These are phyloP conservation scores for Zygosaccharomyces bailii DNA, from an alignment of 805 yeast species.

Conservation along the genomic window DNA sequence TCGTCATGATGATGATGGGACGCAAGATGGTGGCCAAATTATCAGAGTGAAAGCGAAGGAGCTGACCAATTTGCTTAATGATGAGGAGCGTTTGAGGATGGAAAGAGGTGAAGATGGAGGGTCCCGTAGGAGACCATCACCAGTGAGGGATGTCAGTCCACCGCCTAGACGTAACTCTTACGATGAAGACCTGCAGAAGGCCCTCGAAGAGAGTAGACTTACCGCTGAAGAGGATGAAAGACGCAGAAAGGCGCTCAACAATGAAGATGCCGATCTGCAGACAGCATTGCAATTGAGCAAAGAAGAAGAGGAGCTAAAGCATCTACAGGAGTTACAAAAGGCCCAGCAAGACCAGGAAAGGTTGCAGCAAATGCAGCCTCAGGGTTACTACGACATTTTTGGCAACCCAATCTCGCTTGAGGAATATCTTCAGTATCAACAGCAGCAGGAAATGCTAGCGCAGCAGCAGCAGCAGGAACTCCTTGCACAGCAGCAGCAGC, in stretches of 20 bases:
- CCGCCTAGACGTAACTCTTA: constrained; percentile 40
- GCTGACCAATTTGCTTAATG: constrained; percentile 67
- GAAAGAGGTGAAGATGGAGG: constrained; percentile 54
- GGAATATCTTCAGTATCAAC: constrained; percentile 35
- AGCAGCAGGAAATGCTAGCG: constrained; percentile 29
- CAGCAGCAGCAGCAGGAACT: constrained; percentile 30
- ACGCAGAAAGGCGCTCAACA: constrained; percentile 39
- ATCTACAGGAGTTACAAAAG: constrained; percentile 26
- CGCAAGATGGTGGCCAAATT: constrained; percentile 80
- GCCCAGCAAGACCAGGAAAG: constrained; percentile 27
- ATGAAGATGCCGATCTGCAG: constrained; percentile 27
- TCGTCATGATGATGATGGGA: constrained; percentile 71
- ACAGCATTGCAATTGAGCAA: constrained; percentile 28
- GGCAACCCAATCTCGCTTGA: constrained; percentile 39
- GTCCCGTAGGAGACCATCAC: constrained; percentile 29
- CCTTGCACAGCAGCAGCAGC: constrained; percentile 27
- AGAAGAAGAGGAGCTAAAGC: constrained; percentile 30
- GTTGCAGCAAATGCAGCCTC: constrained; percentile 29
- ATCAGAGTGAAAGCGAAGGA: constrained; percentile 88
- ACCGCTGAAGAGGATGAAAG: constrained; percentile 83
- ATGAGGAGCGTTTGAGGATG: constrained; percentile 71
- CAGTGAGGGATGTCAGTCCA: constrained; percentile 20
- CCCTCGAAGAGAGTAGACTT: constrained; percentile 70
- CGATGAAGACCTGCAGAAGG: constrained; percentile 75
- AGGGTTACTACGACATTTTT: constrained; percentile 34